Conservation (phyloP, 768 basidiomycete species). For the Paxillus ammoniavirescens region DNA sequence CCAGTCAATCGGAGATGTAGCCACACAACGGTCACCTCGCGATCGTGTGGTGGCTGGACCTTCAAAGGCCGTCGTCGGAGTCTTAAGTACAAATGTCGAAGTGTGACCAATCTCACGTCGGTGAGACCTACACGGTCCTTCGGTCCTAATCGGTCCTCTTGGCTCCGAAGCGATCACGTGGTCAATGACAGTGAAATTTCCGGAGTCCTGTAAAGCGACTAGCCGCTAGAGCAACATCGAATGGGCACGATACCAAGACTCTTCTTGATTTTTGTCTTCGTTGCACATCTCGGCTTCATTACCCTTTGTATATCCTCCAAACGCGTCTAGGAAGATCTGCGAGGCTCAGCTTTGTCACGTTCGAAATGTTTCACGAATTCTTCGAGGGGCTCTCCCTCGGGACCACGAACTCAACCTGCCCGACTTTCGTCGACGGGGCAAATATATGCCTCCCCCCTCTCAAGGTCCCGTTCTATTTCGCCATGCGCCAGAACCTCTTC, state of each 20-base stretch:
- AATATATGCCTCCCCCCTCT: conserved; percentile 36
- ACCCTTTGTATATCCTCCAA: neutral
- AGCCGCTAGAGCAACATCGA: neutral
- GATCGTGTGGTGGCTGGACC: no score
- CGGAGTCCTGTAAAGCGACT: neutral
- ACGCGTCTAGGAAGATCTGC: neutral
- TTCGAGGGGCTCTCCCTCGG: neutral
- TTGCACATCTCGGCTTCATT: neutral
- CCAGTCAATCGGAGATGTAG: no score
- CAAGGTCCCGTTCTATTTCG: conserved; percentile 56
- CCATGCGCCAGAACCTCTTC: conserved; percentile 44
- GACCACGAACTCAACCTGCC: conserved; percentile 38
- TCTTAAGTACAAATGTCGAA: no score
- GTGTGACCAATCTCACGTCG: no score
- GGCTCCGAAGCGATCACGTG: neutral
- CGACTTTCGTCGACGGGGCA: conserved; percentile 31
- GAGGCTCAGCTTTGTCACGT: conserved; percentile 9
- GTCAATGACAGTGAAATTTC: neutral
- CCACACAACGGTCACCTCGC: no score
- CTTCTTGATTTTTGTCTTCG: neutral
- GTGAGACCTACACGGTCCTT: no score
- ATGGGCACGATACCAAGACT: neutral
- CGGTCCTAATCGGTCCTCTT: no score
- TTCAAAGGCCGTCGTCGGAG: neutral
- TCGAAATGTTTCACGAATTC: conserved; percentile 9